Conservation (phyloP, 2,329 filamentous ascomycete genomes). For the Diatrype stigma region DNA sequence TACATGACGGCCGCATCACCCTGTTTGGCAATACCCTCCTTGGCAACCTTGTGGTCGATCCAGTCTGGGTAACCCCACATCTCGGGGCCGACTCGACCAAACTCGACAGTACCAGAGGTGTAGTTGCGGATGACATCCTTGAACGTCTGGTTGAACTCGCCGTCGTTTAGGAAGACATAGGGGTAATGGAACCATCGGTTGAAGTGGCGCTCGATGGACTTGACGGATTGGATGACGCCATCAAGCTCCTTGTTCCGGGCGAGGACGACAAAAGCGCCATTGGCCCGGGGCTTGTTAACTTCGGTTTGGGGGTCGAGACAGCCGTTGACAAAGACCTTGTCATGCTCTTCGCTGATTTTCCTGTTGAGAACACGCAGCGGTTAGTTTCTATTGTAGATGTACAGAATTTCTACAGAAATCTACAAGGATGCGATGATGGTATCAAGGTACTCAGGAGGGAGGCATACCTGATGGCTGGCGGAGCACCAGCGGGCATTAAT, state of each 20-base stretch:
- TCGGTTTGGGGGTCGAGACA: slow-evolving; percentile 69
- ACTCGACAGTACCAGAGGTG: slow-evolving; percentile 83
- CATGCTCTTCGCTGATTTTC: slow-evolving; percentile 94
- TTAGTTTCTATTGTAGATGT: slow-evolving; percentile 4
- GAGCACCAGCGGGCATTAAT: slow-evolving; percentile 81
- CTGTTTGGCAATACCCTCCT: slow-evolving; percentile 94
- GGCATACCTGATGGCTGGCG: slow-evolving; percentile 81
- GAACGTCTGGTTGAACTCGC: slow-evolving; percentile 93
- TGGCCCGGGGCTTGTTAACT: slow-evolving; percentile 74
- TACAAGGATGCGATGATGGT: not conserved
- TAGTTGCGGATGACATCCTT: slow-evolving; percentile 84
- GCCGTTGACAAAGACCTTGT: slow-evolving; percentile 92
- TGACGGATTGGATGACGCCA: slow-evolving; percentile 92
- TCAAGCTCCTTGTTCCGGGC: slow-evolving; percentile 95
- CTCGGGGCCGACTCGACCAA: slow-evolving; percentile 82
- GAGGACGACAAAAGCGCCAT: slow-evolving; percentile 92
- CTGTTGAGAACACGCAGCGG: slow-evolving; percentile 40
- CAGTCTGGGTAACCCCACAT: slow-evolving; percentile 98
- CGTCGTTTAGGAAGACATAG: slow-evolving; percentile 97
- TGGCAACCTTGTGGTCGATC: slow-evolving; percentile 89
- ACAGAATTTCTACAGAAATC: not conserved
- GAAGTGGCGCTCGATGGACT: slow-evolving; percentile 97
- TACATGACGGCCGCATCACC: slow-evolving; percentile 99
- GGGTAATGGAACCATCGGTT: slow-evolving; percentile 99
- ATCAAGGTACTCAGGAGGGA: not conserved